Evolutionary conservation across 2,329 filamentous ascomycete genomes (phyloP), one percentile per base, ranked within the genome.

Genomic region (Arachnopeziza araneosa): DNA sequence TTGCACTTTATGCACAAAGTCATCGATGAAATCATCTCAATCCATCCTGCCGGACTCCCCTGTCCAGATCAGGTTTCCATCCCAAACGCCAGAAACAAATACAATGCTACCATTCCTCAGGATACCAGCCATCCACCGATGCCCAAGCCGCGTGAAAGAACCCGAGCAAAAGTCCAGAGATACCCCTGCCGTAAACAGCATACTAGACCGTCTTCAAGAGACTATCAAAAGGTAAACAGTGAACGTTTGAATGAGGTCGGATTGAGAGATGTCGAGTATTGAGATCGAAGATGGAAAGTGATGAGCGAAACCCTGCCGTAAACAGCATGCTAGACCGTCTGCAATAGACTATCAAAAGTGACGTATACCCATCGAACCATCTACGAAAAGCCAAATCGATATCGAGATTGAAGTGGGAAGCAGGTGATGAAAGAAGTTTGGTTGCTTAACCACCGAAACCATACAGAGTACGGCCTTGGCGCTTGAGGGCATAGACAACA

Each of bases 381-480:
- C 12, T 17, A 14, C 36, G 36, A 44, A 14, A 44, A 44, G 36
- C 36, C 10, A 44, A 44, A 14, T 44, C 36, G 36, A 19, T 44
- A 44, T 44, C 36, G 10, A 7, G 12, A 44, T 44, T 44, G 36
- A 44, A 44, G 36, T 17, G 36, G 7, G 30, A 44, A 44, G 36
- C 6, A 44, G 36, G 36, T 14, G 36, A 44, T 44, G 36, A 44
- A 44, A 44, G 36, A 44, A 44, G 36, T 44, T 44, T 44, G 36
- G 36, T 19, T 44, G 36, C 36, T 76, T 78, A 87, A 80, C 84
- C 84, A 79, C 84, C 84, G 79, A 87, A 87, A 79, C 84, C 84
- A 78, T 87, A 87, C 50, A 87, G 82, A 69, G 84, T 87, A 66
- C 80, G 81, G 73, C 84, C 84, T 76, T 87, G 84, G 73, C 84